Evolutionary conservation across 1,139 yeast genomes (phyloP), one percentile per base, ranked within the genome.

Genomic region (Lodderomyces metapsilosis): DNA sequence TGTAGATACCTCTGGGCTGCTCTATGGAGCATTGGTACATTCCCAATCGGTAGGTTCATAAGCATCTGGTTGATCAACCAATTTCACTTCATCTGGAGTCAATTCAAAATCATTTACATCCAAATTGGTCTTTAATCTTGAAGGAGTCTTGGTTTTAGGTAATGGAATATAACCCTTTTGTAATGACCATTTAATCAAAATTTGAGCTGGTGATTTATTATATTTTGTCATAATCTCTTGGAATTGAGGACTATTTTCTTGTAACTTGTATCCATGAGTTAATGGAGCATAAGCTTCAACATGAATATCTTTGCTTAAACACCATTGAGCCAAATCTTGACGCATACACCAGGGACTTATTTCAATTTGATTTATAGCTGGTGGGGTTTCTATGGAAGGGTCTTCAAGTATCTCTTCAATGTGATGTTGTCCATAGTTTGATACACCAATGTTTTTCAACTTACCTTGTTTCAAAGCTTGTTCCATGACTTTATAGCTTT

Each of bases 331-430:
- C 41, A 84, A 61, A 31, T 83, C 84, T 32, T 68, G 66, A 52
- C 88, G 69, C 86, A 81, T 82, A 43, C 82, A 68, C 88, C 89
- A 84, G 1, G 91, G 92, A 47, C 86, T 80, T 13, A 84, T 75
- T 59, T 84, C 91, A 47, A 84, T 75, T 57, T 82, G 85, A 53
- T 83, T 78, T 9, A 80, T 76, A 9, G 56, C 82, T 0, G 91
- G 92, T 44, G 66, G 68, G 44, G 72, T 56, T 49, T 64, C 74
- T 43, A 82, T 61, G 1, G 68, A 75, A 0, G 69, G 62, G 82
- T 84, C 81, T 9, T 55, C 50, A 22, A 80, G 57, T 25, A 84
- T 64, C 58, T 84, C 85, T 47, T 78, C 65, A 12, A 84, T 54
- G 54, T 84, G 89, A 23, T 70, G 68, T n/a, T 58, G 57, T 18